These are phyloP conservation scores for Verbascum thapsus DNA, from an alignment of 257 asterid species.

Conservation along the genomic window DNA sequence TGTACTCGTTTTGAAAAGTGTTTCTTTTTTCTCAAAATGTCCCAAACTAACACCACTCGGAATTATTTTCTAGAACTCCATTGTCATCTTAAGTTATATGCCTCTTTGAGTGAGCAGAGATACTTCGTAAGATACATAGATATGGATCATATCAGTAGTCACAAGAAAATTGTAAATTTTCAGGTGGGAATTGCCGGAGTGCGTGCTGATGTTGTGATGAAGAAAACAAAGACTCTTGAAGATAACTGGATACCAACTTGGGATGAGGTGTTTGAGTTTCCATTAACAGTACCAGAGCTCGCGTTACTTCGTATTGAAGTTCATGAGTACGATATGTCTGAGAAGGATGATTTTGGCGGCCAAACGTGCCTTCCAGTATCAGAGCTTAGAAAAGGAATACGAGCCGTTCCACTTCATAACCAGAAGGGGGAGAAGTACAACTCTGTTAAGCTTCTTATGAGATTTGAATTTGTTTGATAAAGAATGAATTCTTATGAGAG, in stretches of 20 bases:
- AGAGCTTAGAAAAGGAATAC: constrained; percentile 77
- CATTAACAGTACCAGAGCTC: constrained; percentile 72
- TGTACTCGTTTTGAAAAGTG: too few species aligned
- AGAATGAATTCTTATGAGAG: neutral
- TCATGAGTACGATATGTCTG: constrained; percentile 81
- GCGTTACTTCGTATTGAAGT: constrained; percentile 84
- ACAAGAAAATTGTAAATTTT: constrained; percentile 1
- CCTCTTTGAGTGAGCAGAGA: neutral
- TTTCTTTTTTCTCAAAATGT: too few species aligned
- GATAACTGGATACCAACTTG: constrained; percentile 86
- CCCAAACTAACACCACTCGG: too few species aligned
- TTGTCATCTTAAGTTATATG: too few species aligned
- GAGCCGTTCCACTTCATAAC: constrained; percentile 69
- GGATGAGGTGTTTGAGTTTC: constrained; percentile 78
- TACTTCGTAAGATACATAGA: too few species aligned
- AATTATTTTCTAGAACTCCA: too few species aligned
- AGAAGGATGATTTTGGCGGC: constrained; percentile 86
- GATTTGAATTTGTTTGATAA: constrained; percentile 57
- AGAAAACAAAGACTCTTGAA: constrained; percentile 66
- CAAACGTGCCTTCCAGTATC: constrained; percentile 74
- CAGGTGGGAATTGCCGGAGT: constrained; percentile 94
- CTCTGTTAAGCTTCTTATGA: constrained; percentile 76
- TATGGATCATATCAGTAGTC: neutral
- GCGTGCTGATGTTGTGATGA: constrained; percentile 64
- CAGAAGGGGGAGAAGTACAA: constrained; percentile 62